Evolutionary conservation across 768 basidiomycete genomes (phyloP).

Genomic region (Leccinum olivaceopallidum): DNA sequence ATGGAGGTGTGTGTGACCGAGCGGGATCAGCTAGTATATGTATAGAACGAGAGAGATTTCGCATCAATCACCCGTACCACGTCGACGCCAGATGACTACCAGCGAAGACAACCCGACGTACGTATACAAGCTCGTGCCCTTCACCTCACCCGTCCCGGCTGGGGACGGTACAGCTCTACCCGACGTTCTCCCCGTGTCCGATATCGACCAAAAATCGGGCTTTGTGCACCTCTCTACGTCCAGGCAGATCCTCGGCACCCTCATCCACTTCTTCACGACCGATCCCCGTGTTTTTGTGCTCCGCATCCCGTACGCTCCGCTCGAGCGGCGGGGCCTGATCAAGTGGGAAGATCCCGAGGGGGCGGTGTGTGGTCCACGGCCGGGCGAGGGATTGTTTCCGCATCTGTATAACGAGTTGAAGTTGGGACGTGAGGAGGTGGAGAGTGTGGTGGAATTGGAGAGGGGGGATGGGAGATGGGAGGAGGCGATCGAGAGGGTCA

Average conservation of each 20-base stretch:
- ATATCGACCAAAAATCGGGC: conserved; percentile 44
- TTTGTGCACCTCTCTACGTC: conserved; percentile 61
- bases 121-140: conserved; percentile 61
- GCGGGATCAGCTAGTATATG: not conserved
- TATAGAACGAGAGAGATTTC: not conserved
- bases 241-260: conserved; percentile 46
- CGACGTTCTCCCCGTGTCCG: conserved; percentile 47
- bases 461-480: conserved; percentile 35
- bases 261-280: conserved; percentile 45
- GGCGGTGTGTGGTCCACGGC: conserved; percentile 41
- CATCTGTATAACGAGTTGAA: conserved; percentile 50
- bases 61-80: not conserved
- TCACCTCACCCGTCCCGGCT: conserved; percentile 38
- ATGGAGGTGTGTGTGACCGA: not conserved
- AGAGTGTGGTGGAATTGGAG: conserved; percentile 37
- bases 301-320: conserved; percentile 40
- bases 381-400: conserved; percentile 50
- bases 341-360: conserved; percentile 51
- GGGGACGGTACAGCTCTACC: conserved; percentile 38
- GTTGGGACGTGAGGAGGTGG: conserved; percentile 47
- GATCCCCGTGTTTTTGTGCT: conserved; percentile 43
- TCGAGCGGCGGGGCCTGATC: conserved; percentile 36
- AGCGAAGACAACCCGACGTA: conserved; percentile 41
- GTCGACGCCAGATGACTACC: conserved; percentile 6
- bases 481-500: conserved; percentile 20